A percentile compares a stretch with the other conserved stretches of the same genome.
phyloP scores from a whole-genome alignment of 2,329 filamentous ascomycete species.

The Talaromyces sp. region DNA sequence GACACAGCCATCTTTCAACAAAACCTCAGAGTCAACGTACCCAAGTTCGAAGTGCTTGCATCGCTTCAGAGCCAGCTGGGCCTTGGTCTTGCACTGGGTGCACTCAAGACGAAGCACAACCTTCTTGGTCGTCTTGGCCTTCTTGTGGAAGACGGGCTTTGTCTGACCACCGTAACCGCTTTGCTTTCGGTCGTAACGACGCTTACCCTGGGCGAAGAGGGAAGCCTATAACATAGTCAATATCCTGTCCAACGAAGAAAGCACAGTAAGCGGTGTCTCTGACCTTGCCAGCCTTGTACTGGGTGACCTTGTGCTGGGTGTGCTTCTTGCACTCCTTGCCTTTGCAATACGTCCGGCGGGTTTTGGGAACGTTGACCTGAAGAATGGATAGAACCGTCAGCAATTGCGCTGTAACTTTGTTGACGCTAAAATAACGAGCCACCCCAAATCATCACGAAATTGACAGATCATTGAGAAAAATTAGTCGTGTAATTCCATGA shows the following conservation, averaged over 20 bases:
- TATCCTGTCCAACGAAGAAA: conserved; percentile 1
- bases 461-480: neutral
- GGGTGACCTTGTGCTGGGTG: conserved; percentile 88
- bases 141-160: conserved; percentile 99
- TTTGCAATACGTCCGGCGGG: conserved; percentile 96
- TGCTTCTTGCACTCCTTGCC: conserved; percentile 91
- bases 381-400: conserved; percentile 14
- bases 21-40: conserved; percentile 55
- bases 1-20: conserved; percentile 7
- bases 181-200: conserved; percentile 99
- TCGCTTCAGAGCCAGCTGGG: conserved; percentile 95
- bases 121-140: conserved; percentile 99
- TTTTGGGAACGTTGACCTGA: conserved; percentile 98
- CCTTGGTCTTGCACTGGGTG: conserved; percentile 96
- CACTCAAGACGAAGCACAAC: conserved; percentile 98
- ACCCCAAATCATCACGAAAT: neutral
- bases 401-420: neutral
- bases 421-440: neutral
- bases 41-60: conserved; percentile 99
- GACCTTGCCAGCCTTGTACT: conserved; percentile 96
- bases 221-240: conserved; percentile 58
- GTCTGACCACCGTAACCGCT: conserved; percentile 99
- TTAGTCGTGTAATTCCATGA: conserved; percentile 17
- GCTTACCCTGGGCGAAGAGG: conserved; percentile 97
- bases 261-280: conserved; percentile 30